These are phyloP conservation scores for Cladorrhinum sp. DNA, from an alignment of 2,329 filamentous ascomycete species.

Conservation along the genomic window DNA sequence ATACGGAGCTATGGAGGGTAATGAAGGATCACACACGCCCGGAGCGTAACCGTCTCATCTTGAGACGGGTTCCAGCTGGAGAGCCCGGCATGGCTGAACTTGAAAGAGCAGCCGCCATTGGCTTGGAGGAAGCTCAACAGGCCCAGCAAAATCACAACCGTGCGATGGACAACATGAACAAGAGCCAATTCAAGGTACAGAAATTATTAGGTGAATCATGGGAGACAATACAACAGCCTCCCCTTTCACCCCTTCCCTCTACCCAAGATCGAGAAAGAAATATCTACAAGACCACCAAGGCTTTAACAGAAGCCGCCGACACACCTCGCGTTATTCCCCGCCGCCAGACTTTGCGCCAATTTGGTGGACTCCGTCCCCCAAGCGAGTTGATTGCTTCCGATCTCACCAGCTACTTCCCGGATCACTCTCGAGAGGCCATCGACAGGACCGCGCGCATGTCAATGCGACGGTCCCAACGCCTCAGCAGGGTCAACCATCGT, in stretches of 20 bases:
- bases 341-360: conserved; percentile 66
- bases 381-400: conserved; percentile 98
- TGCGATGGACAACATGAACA: conserved; percentile 62
- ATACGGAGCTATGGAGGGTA: conserved; percentile 85
- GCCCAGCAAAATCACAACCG: conserved; percentile 68
- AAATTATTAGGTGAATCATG: conserved; percentile 86
- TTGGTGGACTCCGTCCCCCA: conserved; percentile 87
- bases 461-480: conserved; percentile 80
- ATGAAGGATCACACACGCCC: conserved; percentile 82
- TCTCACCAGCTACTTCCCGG: conserved; percentile 93
- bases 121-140: conserved; percentile 81
- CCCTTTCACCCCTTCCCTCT: conserved; percentile 76
- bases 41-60: conserved; percentile 85
- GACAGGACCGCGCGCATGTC: conserved; percentile 93
- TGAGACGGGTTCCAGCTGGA: conserved; percentile 87
- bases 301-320: conserved; percentile 56
- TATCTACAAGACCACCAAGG: conserved; percentile 56
- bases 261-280: conserved; percentile 64
- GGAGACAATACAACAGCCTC: conserved; percentile 75
- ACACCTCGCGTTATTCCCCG: conserved; percentile 40
- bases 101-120: conserved; percentile 82
- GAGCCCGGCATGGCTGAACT: conserved; percentile 86
- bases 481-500: conserved; percentile 90
- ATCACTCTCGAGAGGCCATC: conserved; percentile 90
- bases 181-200: conserved; percentile 82